These are phyloP conservation scores for Phytopythium sindhum DNA, from an alignment of 352 stramenopile genomes.

Conservation along the genomic window DNA sequence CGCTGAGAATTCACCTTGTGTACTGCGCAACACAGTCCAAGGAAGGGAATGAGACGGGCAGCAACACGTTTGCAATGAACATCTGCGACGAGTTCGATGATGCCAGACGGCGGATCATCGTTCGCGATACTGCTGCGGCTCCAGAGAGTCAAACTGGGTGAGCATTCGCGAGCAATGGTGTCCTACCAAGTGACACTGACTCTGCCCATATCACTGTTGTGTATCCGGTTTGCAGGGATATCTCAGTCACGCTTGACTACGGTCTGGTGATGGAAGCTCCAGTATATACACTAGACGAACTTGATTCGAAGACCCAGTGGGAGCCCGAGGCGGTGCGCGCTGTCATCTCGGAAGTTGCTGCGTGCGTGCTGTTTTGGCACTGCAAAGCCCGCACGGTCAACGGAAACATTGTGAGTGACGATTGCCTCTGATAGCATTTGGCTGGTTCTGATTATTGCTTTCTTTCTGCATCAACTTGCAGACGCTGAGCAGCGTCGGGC, in stretches of 20 bases:
- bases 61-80: constrained; percentile 26
- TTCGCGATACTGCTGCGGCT: constrained; percentile 22
- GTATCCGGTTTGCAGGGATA: constrained; percentile 30
- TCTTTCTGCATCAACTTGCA: constrained; percentile 9
- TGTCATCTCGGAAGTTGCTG: constrained; percentile 38
- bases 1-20: neutral
- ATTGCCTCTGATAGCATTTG: neutral
- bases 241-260: constrained; percentile 44
- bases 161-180: neutral
- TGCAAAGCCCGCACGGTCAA: constrained; percentile 43
- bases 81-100: constrained; percentile 51
- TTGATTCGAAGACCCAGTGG: constrained; percentile 28
- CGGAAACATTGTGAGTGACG: constrained; percentile 53
- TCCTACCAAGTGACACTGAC: neutral
- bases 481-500: constrained; percentile 37
- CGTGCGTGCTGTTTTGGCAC: constrained; percentile 63
- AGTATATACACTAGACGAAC: constrained; percentile 40
- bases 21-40: neutral
- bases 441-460: neutral
- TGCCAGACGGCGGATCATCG: constrained; percentile 44
- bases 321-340: constrained; percentile 24
- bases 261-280: constrained; percentile 54
- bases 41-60: neutral
- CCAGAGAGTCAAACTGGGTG: constrained; percentile 63
- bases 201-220: neutral